Base-by-base conservation (phyloP, 306 rosid species). In the Albizia julibrissin region DNA sequence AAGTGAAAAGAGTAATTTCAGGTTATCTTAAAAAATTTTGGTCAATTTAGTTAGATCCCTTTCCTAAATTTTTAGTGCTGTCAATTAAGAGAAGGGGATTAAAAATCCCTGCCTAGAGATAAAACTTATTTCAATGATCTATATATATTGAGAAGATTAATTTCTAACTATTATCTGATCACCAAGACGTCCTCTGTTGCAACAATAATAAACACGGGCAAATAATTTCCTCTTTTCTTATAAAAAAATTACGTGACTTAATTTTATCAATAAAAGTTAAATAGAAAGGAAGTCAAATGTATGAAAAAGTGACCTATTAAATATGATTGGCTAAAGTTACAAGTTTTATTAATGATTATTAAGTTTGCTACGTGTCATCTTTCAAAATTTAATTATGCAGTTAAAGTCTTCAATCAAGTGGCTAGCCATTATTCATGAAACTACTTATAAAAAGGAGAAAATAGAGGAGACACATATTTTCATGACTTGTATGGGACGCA, bases 61-160 rank as follows among this genome's bases (percentile, higher is more conserved):
- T n/a, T n/a, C 34, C 34, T 31, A 31, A 31, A 31, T 3, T 31
- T 31, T 31, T 31, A 4, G 34, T 31, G 34, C 34, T 31, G 34
- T 31, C 34, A 31, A 31, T 31, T 0, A 31, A 31, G 33, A 3
- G 33, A 31, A 3, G 33, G 2, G 3, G 3, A 1, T 31, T n/a
- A n/a, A 31, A 31, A 31, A 31, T 3, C 34, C n/a, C n/a, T n/a
- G n/a, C n/a, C n/a, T n/a, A n/a, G 39, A 37, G 8, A 8, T 5
- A 37, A 37, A 37, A 37, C 5, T 0, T 6, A 37, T 6, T 37
- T 37, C 0, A 5, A 6, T 37, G 39, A 37, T 0, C 39, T 5
- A 1, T 37, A 37, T 0, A 5, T 37, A 0, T 6, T 0, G 0
- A 0, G 1, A 37, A 0, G 1, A 37, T 6, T 37, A 37, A 1